These are phyloP conservation scores for Colletotrichum phormii DNA, from an alignment of 2,329 filamentous ascomycete species.

Conservation along the genomic window DNA sequence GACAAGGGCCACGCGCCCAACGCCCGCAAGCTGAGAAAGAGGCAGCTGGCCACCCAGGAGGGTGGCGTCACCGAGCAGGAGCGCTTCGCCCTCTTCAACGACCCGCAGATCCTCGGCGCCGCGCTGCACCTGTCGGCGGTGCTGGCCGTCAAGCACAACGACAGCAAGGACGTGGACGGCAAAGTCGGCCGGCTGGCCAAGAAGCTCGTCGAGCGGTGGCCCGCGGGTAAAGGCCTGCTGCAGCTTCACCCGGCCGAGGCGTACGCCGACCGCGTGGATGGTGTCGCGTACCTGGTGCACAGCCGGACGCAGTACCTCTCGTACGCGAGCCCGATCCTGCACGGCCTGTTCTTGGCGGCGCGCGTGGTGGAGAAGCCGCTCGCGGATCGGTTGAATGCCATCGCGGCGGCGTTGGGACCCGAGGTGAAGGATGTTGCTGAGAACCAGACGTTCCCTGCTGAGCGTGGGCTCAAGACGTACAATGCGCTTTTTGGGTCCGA, in stretches of 20 bases:
- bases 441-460: constrained; percentile 23
- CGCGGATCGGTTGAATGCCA: constrained; percentile 51
- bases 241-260: constrained; percentile 50
- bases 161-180: constrained; percentile 44
- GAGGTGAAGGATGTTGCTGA: constrained; percentile 49
- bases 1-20: constrained; percentile 51
- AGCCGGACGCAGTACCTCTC: constrained; percentile 49
- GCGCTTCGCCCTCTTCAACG: constrained; percentile 47
- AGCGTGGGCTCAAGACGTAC: constrained; percentile 41
- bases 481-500: constrained; percentile 7
- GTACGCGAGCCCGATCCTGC: constrained; percentile 47
- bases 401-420: constrained; percentile 50
- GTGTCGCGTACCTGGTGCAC: constrained; percentile 44
- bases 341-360: constrained; percentile 58
- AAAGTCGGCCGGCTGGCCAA: constrained; percentile 52
- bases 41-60: neutral
- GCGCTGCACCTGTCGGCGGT: constrained; percentile 57
- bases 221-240: constrained; percentile 49
- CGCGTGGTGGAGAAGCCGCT: constrained; percentile 53
- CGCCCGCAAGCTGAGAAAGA: constrained; percentile 35
- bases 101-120: constrained; percentile 56
- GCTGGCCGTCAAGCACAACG: constrained; percentile 49
- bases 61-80: neutral
- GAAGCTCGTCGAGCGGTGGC: constrained; percentile 55
- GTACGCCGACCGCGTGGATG: constrained; percentile 39